Base-by-base conservation (phyloP, 352 stramenopile genomes). In the Pythium aphanidermatum region DNA sequence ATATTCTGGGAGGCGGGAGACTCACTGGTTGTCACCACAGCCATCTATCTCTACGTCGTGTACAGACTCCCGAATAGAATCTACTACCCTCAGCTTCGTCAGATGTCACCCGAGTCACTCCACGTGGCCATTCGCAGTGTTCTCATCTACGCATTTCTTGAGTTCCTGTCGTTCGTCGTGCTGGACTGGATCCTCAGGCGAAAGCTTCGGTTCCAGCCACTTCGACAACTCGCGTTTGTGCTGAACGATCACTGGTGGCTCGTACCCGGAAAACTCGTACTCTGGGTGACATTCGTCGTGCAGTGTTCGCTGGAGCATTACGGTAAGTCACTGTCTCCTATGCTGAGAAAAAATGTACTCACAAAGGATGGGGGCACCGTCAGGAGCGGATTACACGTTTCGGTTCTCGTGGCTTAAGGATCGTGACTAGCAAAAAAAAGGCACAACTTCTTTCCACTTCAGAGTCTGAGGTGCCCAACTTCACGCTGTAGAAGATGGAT, bases 221-320 rank as follows among this genome's bases (percentile, higher is more conserved):
- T 70, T 5, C 44, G 53, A 6, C 60, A 69, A 12, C 46, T 77
- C 2, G 53, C 45, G 13, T 77, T 77, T 16, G 63, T 74, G 10
- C 33, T 77, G 20, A 44, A 64, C 31, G 65, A 46, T 0, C 63
- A 77, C 16, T 50, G 24, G 33, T 23, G 43, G 42, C 37, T 63
- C 11, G 37, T 75, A 9, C 65, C 60, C 25, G n/a, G 10, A 5
- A 49, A 46, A 23, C 19, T 57, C 1, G 24, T 51, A 0, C 14
- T 51, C 4, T 63, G 53, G 58, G 27, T 51, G 29, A 28, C 60
- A 6, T 43, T 28, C 21, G 28, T 43, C 16, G 11, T 43, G 6
- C 16, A 12, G 36, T 1, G 13, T 16, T 19, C 36, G 16, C 16
- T 43, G 11, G n/a, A 24, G 2, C 36, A 43, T 27, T 43, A 19